A percentile compares a stretch with the other conserved stretches of the same genome.
Conservation (phyloP, 371 early-diverging fungal genomes). For the Mortierella sp. region DNA sequence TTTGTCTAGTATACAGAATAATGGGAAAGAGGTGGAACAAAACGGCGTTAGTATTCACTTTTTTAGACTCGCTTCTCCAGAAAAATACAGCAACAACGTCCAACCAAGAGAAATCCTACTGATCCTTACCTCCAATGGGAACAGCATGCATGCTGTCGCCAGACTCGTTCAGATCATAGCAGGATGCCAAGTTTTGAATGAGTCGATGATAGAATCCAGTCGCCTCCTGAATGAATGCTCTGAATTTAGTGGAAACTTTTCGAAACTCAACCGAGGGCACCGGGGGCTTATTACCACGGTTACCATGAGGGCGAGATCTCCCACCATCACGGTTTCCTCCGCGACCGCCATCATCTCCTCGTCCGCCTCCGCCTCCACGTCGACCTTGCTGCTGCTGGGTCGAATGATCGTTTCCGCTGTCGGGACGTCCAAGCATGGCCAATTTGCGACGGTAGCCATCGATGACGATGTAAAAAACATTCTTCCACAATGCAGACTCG, state of each 20-base stretch:
- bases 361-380: slow-evolving; percentile 18
- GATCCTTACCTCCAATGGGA: slow-evolving; percentile 29
- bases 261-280: slow-evolving; percentile 47
- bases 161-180: slow-evolving; percentile 56
- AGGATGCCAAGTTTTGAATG: slow-evolving; percentile 59
- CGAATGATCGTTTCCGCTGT: slow-evolving; percentile 13
- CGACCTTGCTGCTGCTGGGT: slow-evolving; percentile 18
- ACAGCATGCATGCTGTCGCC: slow-evolving; percentile 29
- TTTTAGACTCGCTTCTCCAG: background rate
- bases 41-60: background rate
- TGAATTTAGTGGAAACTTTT: slow-evolving; percentile 61
- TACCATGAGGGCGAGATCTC: slow-evolving; percentile 42
- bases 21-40: background rate
- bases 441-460: slow-evolving; percentile 67
- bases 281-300: slow-evolving; percentile 36
- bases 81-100: background rate
- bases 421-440: slow-evolving; percentile 46
- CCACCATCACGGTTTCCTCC: slow-evolving; percentile 30
- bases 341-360: slow-evolving; percentile 22
- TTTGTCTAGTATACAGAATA: slow-evolving; percentile 17
- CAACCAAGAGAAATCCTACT: background rate
- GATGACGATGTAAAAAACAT: slow-evolving; percentile 66
- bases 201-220: slow-evolving; percentile 67
- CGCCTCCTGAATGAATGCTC: slow-evolving; percentile 66
- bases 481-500: slow-evolving; percentile 67